Evolutionary conservation across 2,329 filamentous ascomycete genomes (phyloP).

Genomic region (Graphilbum sp.): DNA sequence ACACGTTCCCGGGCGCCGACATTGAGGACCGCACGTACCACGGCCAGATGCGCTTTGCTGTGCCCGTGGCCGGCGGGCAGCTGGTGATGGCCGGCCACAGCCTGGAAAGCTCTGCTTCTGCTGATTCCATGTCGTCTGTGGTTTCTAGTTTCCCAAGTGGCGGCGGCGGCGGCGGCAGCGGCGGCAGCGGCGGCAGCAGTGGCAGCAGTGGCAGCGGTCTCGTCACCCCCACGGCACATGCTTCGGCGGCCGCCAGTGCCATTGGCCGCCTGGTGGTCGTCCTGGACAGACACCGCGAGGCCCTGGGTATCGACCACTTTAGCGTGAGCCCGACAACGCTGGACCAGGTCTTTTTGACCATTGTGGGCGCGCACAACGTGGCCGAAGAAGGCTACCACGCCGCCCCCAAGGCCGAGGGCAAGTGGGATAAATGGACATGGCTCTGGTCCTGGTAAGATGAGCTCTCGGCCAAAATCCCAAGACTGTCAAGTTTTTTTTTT

Average conservation of each 20-base stretch:
- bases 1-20: constrained; percentile 44
- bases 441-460: too few relatives aligned
- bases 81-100: constrained; percentile 12
- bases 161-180: too few relatives aligned
- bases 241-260: too few relatives aligned
- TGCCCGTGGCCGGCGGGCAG: constrained; percentile 33
- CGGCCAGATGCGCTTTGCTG: constrained; percentile 73
- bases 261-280: constrained; percentile 55
- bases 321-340: constrained; percentile 74
- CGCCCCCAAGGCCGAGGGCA: constrained; percentile 10
- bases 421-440: background rate
- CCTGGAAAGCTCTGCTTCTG: background rate
- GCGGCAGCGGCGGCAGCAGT: too few relatives aligned
- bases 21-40: constrained; percentile 65
- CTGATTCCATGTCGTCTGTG: too few relatives aligned
- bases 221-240: too few relatives aligned
- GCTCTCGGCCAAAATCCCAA: too few relatives aligned
- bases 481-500: too few relatives aligned
- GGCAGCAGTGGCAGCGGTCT: too few relatives aligned
- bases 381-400: constrained; percentile 51
- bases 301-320: constrained; percentile 67
- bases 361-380: constrained; percentile 67
- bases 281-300: constrained; percentile 53
- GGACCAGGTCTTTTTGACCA: constrained; percentile 78
- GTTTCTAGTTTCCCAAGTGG: background rate